A percentile compares a stretch with the other conserved stretches of the same genome.
These are phyloP conservation scores for Lunularia cruciata DNA, from an alignment of 225 moss, liverwort and hornwort genomes.

Conservation along the genomic window DNA sequence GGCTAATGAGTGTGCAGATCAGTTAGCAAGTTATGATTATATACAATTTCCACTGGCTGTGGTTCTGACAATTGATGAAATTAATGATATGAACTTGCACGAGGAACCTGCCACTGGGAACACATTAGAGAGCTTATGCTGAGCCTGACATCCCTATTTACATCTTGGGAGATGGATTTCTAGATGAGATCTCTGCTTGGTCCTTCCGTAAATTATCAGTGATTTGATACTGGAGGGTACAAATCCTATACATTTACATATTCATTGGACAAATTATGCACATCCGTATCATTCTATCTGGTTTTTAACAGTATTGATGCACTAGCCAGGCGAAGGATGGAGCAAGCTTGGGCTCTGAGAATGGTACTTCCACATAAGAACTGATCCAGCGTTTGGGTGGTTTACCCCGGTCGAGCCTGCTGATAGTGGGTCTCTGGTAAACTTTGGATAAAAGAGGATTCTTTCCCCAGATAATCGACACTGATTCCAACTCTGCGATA, in stretches of 20 bases:
- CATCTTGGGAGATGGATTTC: no score
- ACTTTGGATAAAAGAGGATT: constrained; percentile 32
- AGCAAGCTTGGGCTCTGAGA: constrained; percentile 1
- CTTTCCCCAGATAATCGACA: constrained; percentile 44
- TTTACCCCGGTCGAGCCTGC: not conserved
- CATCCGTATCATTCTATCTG: no score
- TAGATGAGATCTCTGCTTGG: no score
- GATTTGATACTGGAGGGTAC: no score
- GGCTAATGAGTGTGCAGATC: no score
- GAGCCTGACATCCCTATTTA: no score
- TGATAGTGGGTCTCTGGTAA: not conserved
- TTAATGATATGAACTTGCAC: not conserved
- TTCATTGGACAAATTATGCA: no score
- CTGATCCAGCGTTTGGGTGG: constrained; percentile 10
- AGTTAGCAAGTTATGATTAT: not conserved
- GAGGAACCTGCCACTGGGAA: no score
- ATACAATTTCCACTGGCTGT: constrained; percentile 11
- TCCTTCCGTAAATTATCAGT: no score
- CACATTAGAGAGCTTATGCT: no score
- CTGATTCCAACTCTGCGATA: constrained; percentile 41
- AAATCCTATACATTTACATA: no score
- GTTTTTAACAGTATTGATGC: not conserved
- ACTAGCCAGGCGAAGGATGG: not conserved
- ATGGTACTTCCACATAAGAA: not conserved
- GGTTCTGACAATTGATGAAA: constrained; percentile 1